phyloP scores from a whole-genome alignment of 331 rosid species.

The Arachis monticola region DNA sequence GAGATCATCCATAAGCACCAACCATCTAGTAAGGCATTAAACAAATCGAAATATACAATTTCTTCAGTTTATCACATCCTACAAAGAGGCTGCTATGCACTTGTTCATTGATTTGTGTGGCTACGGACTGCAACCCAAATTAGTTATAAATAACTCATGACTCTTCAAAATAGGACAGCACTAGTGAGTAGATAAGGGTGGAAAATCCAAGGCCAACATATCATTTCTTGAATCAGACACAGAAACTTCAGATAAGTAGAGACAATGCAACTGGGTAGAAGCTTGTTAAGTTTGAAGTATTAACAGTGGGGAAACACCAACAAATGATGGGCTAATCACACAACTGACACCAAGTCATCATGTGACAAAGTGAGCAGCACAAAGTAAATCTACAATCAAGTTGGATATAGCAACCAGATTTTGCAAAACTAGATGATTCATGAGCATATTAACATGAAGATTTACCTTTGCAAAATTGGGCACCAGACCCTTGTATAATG shows the following conservation, averaged over 20 bases:
- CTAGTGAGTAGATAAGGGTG: neutral
- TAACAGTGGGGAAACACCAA: neutral
- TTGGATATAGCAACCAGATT: neutral
- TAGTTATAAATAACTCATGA: constrained; percentile 2
- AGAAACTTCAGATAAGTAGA: neutral
- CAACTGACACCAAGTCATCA: neutral
- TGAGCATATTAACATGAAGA: constrained; percentile 15
- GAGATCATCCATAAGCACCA: constrained; percentile 1
- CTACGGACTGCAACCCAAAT: neutral
- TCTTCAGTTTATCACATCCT: constrained; percentile 9
- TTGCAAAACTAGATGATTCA: constrained; percentile 9
- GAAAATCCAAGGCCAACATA: neutral
- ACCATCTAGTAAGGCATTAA: neutral
- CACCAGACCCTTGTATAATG: constrained; percentile 91
- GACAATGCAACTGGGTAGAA: constrained; percentile 10
- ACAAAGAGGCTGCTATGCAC: constrained; percentile 5
- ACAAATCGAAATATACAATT: too few relatives aligned
- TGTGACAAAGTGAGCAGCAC: neutral
- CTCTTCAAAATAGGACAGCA: neutral
- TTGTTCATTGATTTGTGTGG: neutral
- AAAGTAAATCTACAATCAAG: neutral
- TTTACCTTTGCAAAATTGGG: constrained; percentile 95
- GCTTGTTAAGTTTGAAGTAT: constrained; percentile 20
- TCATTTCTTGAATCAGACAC: neutral
- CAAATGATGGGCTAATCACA: constrained; percentile 8